Evolutionary conservation across 441 rosid species (phyloP).

Genomic region (Pelargonium australe): DNA sequence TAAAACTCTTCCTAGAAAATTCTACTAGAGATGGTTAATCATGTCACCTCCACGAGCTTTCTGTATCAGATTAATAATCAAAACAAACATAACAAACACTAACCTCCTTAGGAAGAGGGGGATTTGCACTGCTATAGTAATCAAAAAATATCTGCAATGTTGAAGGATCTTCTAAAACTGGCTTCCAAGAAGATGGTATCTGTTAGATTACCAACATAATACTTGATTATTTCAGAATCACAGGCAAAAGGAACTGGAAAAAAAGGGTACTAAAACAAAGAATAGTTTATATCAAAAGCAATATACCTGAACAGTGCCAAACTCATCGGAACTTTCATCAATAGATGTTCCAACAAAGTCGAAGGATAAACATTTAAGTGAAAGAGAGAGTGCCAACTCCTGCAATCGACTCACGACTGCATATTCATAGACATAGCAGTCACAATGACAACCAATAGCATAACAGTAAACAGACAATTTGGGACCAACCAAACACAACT

Average conservation of each 20-base stretch:
- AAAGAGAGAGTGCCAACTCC: slow-evolving; percentile 91
- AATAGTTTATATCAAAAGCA: slow-evolving; percentile 6
- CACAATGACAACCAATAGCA: slow-evolving; percentile 12
- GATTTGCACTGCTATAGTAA: slow-evolving; percentile 64
- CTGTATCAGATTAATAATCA: slow-evolving; percentile 8
- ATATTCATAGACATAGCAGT: slow-evolving; percentile 17
- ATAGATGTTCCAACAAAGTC: slow-evolving; percentile 96
- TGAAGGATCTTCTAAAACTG: slow-evolving; percentile 83
- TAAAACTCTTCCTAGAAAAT: not conserved
- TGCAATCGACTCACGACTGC: slow-evolving; percentile 71
- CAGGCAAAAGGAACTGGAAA: slow-evolving; percentile 7
- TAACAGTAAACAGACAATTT: slow-evolving; percentile 10
- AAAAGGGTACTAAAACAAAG: slow-evolving; percentile 13
- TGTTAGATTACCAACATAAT: slow-evolving; percentile 27
- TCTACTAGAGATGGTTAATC: not conserved
- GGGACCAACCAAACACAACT: not conserved
- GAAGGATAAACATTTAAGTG: slow-evolving; percentile 88
- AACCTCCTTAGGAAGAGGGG: slow-evolving; percentile 96
- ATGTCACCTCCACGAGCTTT: not conserved
- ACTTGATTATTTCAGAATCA: slow-evolving; percentile 11
- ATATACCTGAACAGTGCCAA: slow-evolving; percentile 90
- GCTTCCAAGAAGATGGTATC: slow-evolving; percentile 91
- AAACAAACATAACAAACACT: slow-evolving; percentile 14
- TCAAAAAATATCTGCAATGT: slow-evolving; percentile 95
- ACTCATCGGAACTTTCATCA: slow-evolving; percentile 98